These are phyloP conservation scores for Bruguiera gymnorhiza DNA, from an alignment of 345 rosid species.

Conservation along the genomic window DNA sequence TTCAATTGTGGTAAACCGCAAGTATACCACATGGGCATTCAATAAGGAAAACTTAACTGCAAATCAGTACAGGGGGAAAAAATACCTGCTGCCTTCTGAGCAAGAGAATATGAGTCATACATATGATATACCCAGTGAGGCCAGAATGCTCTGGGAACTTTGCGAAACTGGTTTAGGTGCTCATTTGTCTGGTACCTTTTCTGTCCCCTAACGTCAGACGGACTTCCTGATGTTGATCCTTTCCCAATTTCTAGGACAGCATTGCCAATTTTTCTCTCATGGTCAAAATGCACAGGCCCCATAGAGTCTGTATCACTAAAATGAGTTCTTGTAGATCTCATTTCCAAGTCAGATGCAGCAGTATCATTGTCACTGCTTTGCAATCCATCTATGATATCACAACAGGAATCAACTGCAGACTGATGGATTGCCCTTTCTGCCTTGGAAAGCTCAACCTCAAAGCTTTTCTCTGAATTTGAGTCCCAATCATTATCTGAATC, in stretches of 20 bases:
- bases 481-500: constrained; percentile 40
- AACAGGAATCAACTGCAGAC: constrained; percentile 45
- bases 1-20: too few species aligned
- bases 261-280: constrained; percentile 23
- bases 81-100: constrained; percentile 86
- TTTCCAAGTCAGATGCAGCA: constrained; percentile 31
- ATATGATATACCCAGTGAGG: constrained; percentile 84
- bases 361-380: constrained; percentile 70
- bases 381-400: constrained; percentile 45
- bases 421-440: constrained; percentile 61
- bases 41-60: neutral
- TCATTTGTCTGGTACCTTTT: constrained; percentile 25
- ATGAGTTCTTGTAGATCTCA: constrained; percentile 29
- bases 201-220: constrained; percentile 31
- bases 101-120: constrained; percentile 83
- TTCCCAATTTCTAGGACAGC: constrained; percentile 26
- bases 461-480: constrained; percentile 75
- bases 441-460: constrained; percentile 72
- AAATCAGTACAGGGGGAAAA: neutral
- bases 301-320: constrained; percentile 25
- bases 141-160: constrained; percentile 66
- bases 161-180: constrained; percentile 41
- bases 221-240: constrained; percentile 28
- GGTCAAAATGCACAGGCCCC: constrained; percentile 27
- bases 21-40: neutral